Evolutionary conservation across 2,329 filamentous ascomycete species (phyloP), one percentile per base, ranked within the genome.

Genomic region (Penicillium griseofulvum): DNA sequence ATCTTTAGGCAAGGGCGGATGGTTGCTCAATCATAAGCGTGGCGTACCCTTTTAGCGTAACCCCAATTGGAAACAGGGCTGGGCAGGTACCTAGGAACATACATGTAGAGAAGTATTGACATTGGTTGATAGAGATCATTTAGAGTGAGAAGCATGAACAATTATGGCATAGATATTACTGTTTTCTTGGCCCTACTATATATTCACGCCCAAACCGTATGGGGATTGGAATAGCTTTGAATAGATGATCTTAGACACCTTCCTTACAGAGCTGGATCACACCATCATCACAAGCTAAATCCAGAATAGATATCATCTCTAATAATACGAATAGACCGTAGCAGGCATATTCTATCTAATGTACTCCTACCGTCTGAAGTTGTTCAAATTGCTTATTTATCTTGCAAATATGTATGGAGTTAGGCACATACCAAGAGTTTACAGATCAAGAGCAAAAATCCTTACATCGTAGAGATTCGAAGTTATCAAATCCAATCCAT

Each of bases 21-120:
- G 49, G 53, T 62, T 56, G 60, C 61, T 64, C 55, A 55, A 53
- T 56, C 56, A 55, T 51, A 46, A 61, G 59, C 49, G 46, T 56
- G 55, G 62, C 58, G 50, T 57, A 51, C 42, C 48, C 49, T 58
- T 52, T 57, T 56, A 28, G 54, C 52, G 54, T 54, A 61, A 61
- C 60, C 58, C 42, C 52, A 31, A 58, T 62, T 61, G 56, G 24
- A 57, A 64, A 64, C 48, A 57, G 45, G 41, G 58, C 58, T 53
- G 54, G 33, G 43, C 19, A 48, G 44, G 55, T 57, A 52, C 49
- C n/a, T 46, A 26, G n/a, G 38, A 43, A 44, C 22, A 1, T 52
- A 42, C 26, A 28, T 28, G 26, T 22, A 22, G 17, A 12, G 29
- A 31, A n/a, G 29, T 43, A 44, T 12, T 34, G 24, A 36, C 37